Evolutionary conservation across 768 basidiomycete genomes (phyloP), one percentile per base, ranked within the genome.

Genomic region (Termitomyces bulborhizus): DNA sequence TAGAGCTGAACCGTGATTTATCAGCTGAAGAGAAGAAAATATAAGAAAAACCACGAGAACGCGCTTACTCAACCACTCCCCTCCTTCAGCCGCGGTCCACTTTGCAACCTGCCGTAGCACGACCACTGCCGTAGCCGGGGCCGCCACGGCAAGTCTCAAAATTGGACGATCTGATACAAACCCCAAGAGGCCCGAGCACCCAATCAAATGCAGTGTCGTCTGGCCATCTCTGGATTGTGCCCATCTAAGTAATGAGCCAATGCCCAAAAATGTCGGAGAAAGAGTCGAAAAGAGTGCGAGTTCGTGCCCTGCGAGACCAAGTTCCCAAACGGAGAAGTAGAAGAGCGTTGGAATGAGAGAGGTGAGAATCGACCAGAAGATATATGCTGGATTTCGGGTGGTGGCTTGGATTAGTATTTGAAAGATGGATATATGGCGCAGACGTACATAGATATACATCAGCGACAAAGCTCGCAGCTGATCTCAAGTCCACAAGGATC

Each of bases 261-360:
- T 67, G 0, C 77, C 72, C 12, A 94, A 76, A 13, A 91, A 64
- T 5, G 78, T 58, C 0, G 91, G 90, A 0, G 92, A 83, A 27
- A 95, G 77, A 7, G 83, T 82, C 7, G 81, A 78, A 8, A 94
- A 72, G 3, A 92, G 70, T 0, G 91, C 80, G 15, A 90, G 74
- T 65, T 96, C 93, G 36, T 86, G 81, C 4, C 93, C 93, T 11
- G 88, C 83, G 31, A 95, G 77, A 27, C 88, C 90, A 16, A 94
- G 83, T 65, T 91, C 80, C 93, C 93, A 94, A 18, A 96, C 83
- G 26, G 90, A 93, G 72, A 92, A 95, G 70, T 94, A 95, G 73
- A 95, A 95, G 3, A 95, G 74, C 3, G 88, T 84, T 1, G 87
- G 85, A 6, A 86, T 80, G 18, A 93, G 81, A 3, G 83, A 78